These are phyloP conservation scores for Elaeis oleifera DNA, from an alignment of 202 grass and related monocot species.

Conservation along the genomic window DNA sequence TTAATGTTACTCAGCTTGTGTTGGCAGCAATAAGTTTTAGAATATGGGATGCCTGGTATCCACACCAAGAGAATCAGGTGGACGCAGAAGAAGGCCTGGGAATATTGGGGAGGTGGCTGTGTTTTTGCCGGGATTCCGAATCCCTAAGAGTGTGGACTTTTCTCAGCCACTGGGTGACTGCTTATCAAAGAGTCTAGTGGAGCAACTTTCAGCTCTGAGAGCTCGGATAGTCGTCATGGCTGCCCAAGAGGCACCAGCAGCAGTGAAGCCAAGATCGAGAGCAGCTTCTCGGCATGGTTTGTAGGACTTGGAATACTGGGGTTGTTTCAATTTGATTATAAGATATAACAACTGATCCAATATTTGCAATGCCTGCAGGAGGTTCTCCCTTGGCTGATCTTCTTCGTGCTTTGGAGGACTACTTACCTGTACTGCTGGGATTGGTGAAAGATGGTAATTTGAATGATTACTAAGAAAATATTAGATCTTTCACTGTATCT, in stretches of 20 bases:
- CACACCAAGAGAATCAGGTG: slow-evolving; percentile 37
- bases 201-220: slow-evolving; percentile 46
- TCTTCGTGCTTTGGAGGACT: slow-evolving; percentile 66
- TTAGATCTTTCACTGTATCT: slow-evolving; percentile 2
- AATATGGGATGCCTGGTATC: slow-evolving; percentile 75
- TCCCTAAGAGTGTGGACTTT: slow-evolving; percentile 58
- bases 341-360: no score
- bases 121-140: slow-evolving; percentile 78
- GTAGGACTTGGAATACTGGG: slow-evolving; percentile 21
- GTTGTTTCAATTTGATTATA: no score
- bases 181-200: slow-evolving; percentile 34
- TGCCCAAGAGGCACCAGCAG: slow-evolving; percentile 49
- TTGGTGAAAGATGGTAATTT: slow-evolving; percentile 72
- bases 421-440: slow-evolving; percentile 67
- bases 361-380: slow-evolving; percentile 18
- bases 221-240: slow-evolving; percentile 68
- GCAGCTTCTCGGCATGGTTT: slow-evolving; percentile 63
- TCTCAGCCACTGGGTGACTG: slow-evolving; percentile 42
- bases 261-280: slow-evolving; percentile 50
- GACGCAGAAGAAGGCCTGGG: slow-evolving; percentile 33
- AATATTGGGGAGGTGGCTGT: slow-evolving; percentile 90
- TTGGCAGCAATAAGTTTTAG: slow-evolving; percentile 10
- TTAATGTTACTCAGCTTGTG: background rate
- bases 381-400: slow-evolving; percentile 57
- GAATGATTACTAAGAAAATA: background rate